Conservation (phyloP, 2,329 filamentous ascomycete species). For the Didymella sp. region DNA sequence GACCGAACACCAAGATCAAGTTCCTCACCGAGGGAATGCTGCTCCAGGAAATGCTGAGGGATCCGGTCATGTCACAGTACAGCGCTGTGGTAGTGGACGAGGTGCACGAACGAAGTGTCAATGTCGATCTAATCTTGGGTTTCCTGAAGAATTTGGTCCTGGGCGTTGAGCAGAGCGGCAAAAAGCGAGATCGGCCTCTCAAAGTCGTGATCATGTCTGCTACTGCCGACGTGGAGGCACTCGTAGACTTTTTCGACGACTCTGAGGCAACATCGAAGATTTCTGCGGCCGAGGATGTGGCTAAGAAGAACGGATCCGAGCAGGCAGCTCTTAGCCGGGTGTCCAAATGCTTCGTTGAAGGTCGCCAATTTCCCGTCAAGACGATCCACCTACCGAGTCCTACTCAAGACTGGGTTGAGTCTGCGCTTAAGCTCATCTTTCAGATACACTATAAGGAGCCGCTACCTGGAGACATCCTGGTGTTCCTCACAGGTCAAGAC, state of each 20-base stretch:
- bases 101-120: conserved; percentile 93
- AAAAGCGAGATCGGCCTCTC: conserved; percentile 65
- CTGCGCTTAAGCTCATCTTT: conserved; percentile 81
- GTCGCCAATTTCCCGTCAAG: conserved; percentile 85
- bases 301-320: neutral
- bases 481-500: conserved; percentile 91
- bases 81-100: conserved; percentile 93
- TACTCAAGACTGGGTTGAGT: conserved; percentile 81
- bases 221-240: conserved; percentile 83
- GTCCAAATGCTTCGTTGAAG: conserved; percentile 74
- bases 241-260: conserved; percentile 75
- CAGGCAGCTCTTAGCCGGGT: conserved; percentile 9
- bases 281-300: conserved; percentile 10
- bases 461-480: conserved; percentile 90
- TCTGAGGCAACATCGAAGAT: conserved; percentile 19
- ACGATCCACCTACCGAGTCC: conserved; percentile 76
- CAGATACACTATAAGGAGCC: conserved; percentile 87
- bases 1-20: conserved; percentile 85
- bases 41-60: conserved; percentile 87
- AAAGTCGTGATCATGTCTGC: conserved; percentile 98
- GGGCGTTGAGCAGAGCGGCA: conserved; percentile 68
- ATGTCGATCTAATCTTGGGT: conserved; percentile 88
- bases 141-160: conserved; percentile 82
- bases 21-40: conserved; percentile 97
- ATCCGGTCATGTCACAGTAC: conserved; percentile 82